Evolutionary conservation across 2,329 filamentous ascomycete genomes (phyloP).

Genomic region (Sporothrix phasma): DNA sequence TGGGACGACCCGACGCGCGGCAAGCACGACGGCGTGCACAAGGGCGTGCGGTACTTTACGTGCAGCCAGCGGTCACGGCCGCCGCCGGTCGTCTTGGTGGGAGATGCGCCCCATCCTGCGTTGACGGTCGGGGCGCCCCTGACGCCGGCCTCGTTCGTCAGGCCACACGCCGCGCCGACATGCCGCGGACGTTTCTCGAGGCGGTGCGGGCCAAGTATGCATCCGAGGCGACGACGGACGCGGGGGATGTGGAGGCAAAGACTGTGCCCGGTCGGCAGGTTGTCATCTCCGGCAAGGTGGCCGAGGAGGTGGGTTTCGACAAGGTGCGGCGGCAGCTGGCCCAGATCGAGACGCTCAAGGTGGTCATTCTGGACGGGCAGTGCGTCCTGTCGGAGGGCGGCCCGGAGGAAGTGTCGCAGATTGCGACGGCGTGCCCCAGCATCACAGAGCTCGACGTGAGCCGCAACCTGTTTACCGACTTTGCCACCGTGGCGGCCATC

Average conservation of each 20-base stretch:
- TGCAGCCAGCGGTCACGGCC: constrained; percentile 46
- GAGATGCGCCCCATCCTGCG: neutral
- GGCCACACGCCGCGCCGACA: constrained; percentile 64
- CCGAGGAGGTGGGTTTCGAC: constrained; percentile 90
- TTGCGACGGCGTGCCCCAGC: constrained; percentile 48
- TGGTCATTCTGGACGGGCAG: constrained; percentile 73
- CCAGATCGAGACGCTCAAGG: constrained; percentile 63
- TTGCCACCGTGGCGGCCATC: constrained; percentile 59
- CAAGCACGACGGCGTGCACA: constrained; percentile 81
- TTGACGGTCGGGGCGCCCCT: neutral
- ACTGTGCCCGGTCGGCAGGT: constrained; percentile 36
- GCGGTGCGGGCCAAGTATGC: constrained; percentile 81
- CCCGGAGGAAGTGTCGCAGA: constrained; percentile 22
- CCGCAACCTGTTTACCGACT: constrained; percentile 64
- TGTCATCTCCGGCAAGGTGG: constrained; percentile 67
- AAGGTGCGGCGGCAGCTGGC: constrained; percentile 78
- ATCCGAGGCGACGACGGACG: constrained; percentile 35
- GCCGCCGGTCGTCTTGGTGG: neutral
- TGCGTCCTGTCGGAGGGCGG: constrained; percentile 40
- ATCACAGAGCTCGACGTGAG: constrained; percentile 77
- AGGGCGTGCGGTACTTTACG: constrained; percentile 68
- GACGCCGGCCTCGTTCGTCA: constrained; percentile 70
- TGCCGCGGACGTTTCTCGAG: constrained; percentile 61
- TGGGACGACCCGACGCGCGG: constrained; percentile 84
- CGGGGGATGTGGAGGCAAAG: constrained; percentile 16